These are phyloP conservation scores for Vitis cinerea DNA, from an alignment of 164 flowering plant species.

Conservation along the genomic window DNA sequence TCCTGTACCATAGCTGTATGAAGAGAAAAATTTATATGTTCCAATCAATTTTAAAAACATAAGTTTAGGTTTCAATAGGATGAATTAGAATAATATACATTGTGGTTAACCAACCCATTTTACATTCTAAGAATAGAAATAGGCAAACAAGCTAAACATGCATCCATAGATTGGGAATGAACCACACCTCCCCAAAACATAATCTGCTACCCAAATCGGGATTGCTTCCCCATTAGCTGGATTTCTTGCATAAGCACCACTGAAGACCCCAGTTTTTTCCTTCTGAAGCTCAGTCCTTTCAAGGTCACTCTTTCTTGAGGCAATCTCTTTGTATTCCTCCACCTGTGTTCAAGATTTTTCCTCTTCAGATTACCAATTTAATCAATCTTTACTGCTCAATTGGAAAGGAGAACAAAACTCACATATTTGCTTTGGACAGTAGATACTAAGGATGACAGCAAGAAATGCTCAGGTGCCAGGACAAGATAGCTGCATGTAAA, in stretches of 20 bases:
- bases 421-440: slow-evolving; percentile 59
- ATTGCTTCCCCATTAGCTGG: slow-evolving; percentile 83
- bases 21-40: not conserved
- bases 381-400: not conserved
- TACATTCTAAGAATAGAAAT: not conserved
- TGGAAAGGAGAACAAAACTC: slow-evolving; percentile 31
- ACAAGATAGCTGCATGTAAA: slow-evolving; percentile 75
- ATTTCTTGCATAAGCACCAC: slow-evolving; percentile 83
- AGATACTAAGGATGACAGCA: slow-evolving; percentile 60
- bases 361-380: slow-evolving; percentile 14
- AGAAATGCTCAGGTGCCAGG: slow-evolving; percentile 86
- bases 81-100: not conserved
- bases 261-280: slow-evolving; percentile 94
- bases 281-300: slow-evolving; percentile 98
- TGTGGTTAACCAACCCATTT: not conserved
- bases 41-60: not conserved
- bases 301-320: slow-evolving; percentile 89
- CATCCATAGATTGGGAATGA: not conserved
- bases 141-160: slow-evolving; percentile 1
- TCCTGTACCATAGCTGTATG: slow-evolving; percentile 94
- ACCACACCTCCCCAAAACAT: slow-evolving; percentile 87
- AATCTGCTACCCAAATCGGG: slow-evolving; percentile 98
- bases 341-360: slow-evolving; percentile 56
- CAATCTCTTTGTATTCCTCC: slow-evolving; percentile 79
- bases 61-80: not conserved